A percentile compares a stretch with the other conserved stretches of the same genome.
These are phyloP conservation scores for Takakia lepidozioides DNA, from an alignment of 225 moss, liverwort and hornwort genomes.

Conservation along the genomic window DNA sequence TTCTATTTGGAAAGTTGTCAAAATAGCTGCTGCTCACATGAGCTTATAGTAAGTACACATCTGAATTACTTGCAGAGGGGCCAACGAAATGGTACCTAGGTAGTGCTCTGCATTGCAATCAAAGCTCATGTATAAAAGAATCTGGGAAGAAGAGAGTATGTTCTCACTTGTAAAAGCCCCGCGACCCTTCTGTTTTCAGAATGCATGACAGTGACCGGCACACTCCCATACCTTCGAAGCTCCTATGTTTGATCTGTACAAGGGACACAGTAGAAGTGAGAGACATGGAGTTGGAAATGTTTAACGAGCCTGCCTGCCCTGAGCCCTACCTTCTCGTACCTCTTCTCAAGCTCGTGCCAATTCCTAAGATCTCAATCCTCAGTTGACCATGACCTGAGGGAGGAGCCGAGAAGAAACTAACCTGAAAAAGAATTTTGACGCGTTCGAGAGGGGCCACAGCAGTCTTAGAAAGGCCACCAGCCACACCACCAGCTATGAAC, in stretches of 20 bases:
- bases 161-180: slow-evolving; percentile 80
- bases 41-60: too few species aligned
- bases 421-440: slow-evolving; percentile 84
- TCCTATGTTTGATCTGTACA: slow-evolving; percentile 72
- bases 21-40: too few species aligned
- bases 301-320: too few species aligned
- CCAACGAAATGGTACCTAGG: too few species aligned
- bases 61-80: too few species aligned
- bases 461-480: slow-evolving; percentile 78
- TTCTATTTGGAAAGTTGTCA: too few species aligned
- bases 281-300: not conserved
- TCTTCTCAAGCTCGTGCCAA: too few species aligned
- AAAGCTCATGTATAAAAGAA: too few species aligned
- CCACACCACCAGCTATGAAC: slow-evolving; percentile 81
- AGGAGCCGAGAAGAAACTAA: slow-evolving; percentile 15
- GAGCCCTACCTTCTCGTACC: too few species aligned
- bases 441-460: slow-evolving; percentile 90
- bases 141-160: not conserved
- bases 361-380: too few species aligned
- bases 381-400: too few species aligned
- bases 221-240: slow-evolving; percentile 68
- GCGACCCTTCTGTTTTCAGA: slow-evolving; percentile 63
- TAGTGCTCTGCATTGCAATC: too few species aligned
- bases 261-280: not conserved
- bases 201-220: slow-evolving; percentile 56